Evolutionary conservation across 1,284 basidiomycete species (phyloP).

Genomic region (Spongiforma sp.): DNA sequence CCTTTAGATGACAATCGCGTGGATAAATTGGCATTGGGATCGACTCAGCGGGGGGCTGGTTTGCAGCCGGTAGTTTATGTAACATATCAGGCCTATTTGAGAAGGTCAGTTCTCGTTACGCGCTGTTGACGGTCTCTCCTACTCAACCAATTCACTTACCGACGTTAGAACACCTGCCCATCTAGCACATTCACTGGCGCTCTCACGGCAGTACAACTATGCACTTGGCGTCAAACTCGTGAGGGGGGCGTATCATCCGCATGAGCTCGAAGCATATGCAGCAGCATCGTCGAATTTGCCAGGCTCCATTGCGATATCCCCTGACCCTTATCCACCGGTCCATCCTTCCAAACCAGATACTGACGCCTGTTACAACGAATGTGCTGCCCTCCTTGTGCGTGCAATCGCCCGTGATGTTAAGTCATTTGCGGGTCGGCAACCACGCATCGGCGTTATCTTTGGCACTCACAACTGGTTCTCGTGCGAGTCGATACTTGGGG

Average conservation of each 20-base stretch:
- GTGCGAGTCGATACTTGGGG: slow-evolving; percentile 63
- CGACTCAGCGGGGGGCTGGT: slow-evolving; percentile 7
- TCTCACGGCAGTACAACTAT: slow-evolving; percentile 75
- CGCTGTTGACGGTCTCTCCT: neutral
- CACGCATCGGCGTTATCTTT: slow-evolving; percentile 75
- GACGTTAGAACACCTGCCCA: slow-evolving; percentile 67
- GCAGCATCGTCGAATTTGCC: slow-evolving; percentile 15
- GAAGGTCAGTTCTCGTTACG: slow-evolving; percentile 49
- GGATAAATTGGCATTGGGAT: slow-evolving; percentile 5
- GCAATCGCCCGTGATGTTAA: slow-evolving; percentile 46
- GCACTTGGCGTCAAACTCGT: slow-evolving; percentile 94
- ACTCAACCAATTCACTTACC: slow-evolving; percentile 14
- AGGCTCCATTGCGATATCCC: slow-evolving; percentile 51
- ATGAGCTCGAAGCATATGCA: slow-evolving; percentile 68
- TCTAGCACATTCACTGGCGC: slow-evolving; percentile 68
- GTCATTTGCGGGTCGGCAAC: slow-evolving; percentile 23
- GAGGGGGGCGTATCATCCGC: slow-evolving; percentile 90
- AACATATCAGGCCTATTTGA: slow-evolving; percentile 88
- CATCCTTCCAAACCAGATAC: slow-evolving; percentile 77
- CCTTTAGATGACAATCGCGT: neutral
- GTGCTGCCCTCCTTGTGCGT: slow-evolving; percentile 65
- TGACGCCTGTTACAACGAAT: slow-evolving; percentile 80
- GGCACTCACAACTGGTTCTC: slow-evolving; percentile 87
- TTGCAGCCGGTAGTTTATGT: slow-evolving; percentile 76
- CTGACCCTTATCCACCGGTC: slow-evolving; percentile 65